Conservation (phyloP, 78 protist species). For the Polysphondylium violaceum region DNA sequence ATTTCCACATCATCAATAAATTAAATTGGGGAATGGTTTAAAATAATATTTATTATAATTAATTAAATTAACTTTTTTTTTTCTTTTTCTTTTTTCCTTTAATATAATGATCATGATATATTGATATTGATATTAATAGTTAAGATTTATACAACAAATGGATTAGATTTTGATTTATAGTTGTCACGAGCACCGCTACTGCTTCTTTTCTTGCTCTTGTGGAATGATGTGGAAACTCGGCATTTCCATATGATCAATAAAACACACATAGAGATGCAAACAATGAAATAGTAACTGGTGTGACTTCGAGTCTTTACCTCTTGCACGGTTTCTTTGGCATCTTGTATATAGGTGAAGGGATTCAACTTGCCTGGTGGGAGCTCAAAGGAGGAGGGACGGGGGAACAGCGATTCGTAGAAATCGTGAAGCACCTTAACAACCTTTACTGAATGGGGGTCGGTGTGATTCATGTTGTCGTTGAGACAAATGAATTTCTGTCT, state of each 20-base stretch:
- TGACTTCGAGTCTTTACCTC: not conserved
- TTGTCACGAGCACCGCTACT: not conserved
- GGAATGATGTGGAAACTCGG: slow-evolving; percentile 13
- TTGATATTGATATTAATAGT: not conserved
- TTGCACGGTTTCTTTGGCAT: not conserved
- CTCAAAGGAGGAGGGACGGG: slow-evolving; percentile 88
- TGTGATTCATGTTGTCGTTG: slow-evolving; percentile 92
- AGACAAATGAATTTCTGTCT: slow-evolving; percentile 91
- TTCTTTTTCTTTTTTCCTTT: too few relatives aligned
- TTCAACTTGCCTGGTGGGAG: slow-evolving; percentile 61
- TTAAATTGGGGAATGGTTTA: too few relatives aligned
- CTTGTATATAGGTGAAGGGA: slow-evolving; percentile 21
- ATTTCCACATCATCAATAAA: too few relatives aligned
- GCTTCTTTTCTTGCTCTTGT: not conserved
- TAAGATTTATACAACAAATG: not conserved
- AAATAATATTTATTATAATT: too few relatives aligned
- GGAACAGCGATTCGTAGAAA: slow-evolving; percentile 87
- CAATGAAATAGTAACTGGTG: not conserved
- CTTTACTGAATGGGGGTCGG: not conserved
- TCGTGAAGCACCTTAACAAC: slow-evolving; percentile 68
- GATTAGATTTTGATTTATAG: not conserved
- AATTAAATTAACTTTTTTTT: too few relatives aligned
- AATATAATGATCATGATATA: too few relatives aligned
- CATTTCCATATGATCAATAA: slow-evolving; percentile 5
- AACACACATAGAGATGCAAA: not conserved